Evolutionary conservation across 371 early-diverging fungal genomes (phyloP), one percentile per base, ranked within the genome.

Genomic region (Mucor racemosus): DNA sequence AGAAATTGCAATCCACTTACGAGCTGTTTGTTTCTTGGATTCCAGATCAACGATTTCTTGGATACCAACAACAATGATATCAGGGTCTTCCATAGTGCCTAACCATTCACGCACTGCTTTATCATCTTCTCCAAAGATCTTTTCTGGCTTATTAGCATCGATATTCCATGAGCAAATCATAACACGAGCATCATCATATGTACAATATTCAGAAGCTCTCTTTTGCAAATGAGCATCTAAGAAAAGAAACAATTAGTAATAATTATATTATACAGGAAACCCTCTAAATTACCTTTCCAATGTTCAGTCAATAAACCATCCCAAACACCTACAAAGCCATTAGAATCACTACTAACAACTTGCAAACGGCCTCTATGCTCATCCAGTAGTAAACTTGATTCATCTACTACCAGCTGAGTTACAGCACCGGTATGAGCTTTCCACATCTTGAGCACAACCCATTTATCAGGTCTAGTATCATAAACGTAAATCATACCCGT

Each of bases 41-140:
- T 91, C 91, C 33, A 95, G 68, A 65, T 93, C 89, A 0, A 93
- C 89, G 41, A 92, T 84, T 71, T 94, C 95, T 74, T 95, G 95
- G 62, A 93, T 87, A 1, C 92, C 92, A 60, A 94, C 74, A 11
- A 89, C 86, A 64, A 92, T 87, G 36, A 94, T 85, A 67, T 92
- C 91, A 8, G 95, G 92, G 5, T 77, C 75, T 7, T 80, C 64
- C 31, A 76, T 76, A 39, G 78, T 72, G 0, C 72, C 71, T 15
- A 89, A 68, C 87, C 87, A 88, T 66, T 74, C 44, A 48, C 53
- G 40, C 69, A 77, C 41, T 76, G 78, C 34, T 72, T 79, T 38
- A 62, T 69, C 39, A 62, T 81, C 64, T 5, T 67, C 62, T 38
- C 79, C 73, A 5, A 79, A 77, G 5, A 71, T 39, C 35, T 33